A percentile compares a stretch with the other conserved stretches of the same genome.
Evolutionary conservation across 2,329 filamentous ascomycete species (phyloP).

Genomic region (Fusarium scirpi): DNA sequence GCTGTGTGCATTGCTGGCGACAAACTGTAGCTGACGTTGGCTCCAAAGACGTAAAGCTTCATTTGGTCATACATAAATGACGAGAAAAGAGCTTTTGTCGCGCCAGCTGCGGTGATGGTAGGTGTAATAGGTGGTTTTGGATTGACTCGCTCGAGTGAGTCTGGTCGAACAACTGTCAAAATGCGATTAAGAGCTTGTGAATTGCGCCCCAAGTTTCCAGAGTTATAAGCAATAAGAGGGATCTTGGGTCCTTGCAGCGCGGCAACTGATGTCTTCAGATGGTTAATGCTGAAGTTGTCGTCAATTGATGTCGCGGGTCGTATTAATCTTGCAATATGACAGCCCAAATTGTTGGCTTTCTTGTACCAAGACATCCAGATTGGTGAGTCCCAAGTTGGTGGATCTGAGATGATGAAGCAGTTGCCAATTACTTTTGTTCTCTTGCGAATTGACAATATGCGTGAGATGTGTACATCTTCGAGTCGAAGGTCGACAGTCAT

Average conservation of each 20-base stretch:
- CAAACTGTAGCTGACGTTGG: conserved; percentile 76
- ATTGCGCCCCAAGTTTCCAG: conserved; percentile 69
- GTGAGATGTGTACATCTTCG: conserved; percentile 62
- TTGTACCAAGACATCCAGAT: conserved; percentile 69
- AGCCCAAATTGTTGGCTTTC: conserved; percentile 67
- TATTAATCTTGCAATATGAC: conserved; percentile 71
- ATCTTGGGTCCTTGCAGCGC: conserved; percentile 56
- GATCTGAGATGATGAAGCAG: conserved; percentile 56
- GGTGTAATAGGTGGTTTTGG: conserved; percentile 43
- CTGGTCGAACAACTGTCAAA: conserved; percentile 69
- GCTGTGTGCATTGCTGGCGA: conserved; percentile 84
- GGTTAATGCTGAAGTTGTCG: conserved; percentile 72
- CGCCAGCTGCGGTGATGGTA: conserved; percentile 69
- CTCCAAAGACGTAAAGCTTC: conserved; percentile 80
- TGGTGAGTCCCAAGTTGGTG: conserved; percentile 67
- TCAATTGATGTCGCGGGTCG: conserved; percentile 67
- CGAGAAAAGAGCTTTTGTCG: conserved; percentile 73
- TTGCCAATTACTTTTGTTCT: conserved; percentile 72
- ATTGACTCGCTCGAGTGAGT: conserved; percentile 44
- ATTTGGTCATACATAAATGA: conserved; percentile 76
- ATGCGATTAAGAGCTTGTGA: conserved; percentile 76
- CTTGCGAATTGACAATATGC: conserved; percentile 64
- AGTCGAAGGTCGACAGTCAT: conserved; percentile 71
- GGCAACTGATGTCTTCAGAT: conserved; percentile 64
- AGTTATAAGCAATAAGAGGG: conserved; percentile 74